Conservation (phyloP, 805 yeast genomes). For the Saturnispora besseyi region DNA sequence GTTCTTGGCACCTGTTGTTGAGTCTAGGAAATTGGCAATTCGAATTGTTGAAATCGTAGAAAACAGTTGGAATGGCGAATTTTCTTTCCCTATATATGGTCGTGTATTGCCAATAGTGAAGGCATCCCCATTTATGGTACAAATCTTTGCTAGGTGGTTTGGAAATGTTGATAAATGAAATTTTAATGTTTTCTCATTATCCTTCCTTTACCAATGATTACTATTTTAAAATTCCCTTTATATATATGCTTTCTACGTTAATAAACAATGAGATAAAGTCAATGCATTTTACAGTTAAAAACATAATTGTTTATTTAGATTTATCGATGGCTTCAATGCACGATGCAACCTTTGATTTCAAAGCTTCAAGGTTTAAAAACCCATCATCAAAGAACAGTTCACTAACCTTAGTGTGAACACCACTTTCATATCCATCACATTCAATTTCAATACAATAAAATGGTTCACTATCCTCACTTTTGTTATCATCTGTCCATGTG, state of each 20-base stretch:
- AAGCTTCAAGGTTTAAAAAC: constrained; percentile 30
- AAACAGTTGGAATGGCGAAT: constrained; percentile 33
- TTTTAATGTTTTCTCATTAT: not conserved
- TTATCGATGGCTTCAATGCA: constrained; percentile 18
- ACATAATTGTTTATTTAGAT: constrained; percentile 9
- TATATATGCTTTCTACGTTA: not conserved
- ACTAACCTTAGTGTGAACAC: constrained; percentile 27
- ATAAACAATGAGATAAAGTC: not conserved
- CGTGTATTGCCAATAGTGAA: constrained; percentile 35
- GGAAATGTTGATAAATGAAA: constrained; percentile 24
- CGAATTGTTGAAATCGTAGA: constrained; percentile 28
- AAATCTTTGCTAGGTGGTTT: constrained; percentile 22
- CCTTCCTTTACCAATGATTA: not conserved
- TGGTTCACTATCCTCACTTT: constrained; percentile 32
- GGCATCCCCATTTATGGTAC: constrained; percentile 33
- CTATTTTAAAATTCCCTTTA: not conserved
- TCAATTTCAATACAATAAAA: constrained; percentile 32
- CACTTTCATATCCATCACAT: constrained; percentile 18
- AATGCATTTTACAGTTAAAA: too few relatives aligned
- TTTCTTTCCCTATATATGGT: constrained; percentile 40
- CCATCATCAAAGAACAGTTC: constrained; percentile 42
- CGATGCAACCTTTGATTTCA: constrained; percentile 21
- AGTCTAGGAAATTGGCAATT: constrained; percentile 30
- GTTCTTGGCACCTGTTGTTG: constrained; percentile 42
- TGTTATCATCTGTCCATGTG: constrained; percentile 26